A percentile compares a stretch with the other conserved stretches of the same genome.
Evolutionary conservation across 768 basidiomycete genomes (phyloP).

Genomic region (Cystobasidium ongulense): DNA sequence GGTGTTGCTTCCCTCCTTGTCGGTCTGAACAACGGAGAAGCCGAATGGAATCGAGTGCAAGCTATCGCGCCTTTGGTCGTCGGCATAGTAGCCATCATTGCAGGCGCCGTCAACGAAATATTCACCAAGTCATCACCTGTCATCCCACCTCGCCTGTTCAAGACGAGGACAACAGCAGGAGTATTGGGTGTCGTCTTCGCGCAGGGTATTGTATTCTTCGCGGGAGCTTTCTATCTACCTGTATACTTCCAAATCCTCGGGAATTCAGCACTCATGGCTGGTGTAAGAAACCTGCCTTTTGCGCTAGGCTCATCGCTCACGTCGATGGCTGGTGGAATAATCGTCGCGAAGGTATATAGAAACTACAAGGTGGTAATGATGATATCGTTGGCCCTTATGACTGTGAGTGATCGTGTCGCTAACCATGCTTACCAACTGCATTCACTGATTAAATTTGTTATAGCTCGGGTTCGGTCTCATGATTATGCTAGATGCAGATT

Average conservation of each 20-base stretch:
- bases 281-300: conserved; percentile 39
- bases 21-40: conserved; percentile 42
- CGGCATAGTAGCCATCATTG: conserved; percentile 35
- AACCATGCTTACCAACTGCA: background rate
- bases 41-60: conserved; percentile 31
- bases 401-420: too few relatives aligned
- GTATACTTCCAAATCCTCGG: conserved; percentile 38
- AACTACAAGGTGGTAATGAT: conserved; percentile 24
- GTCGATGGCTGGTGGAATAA: conserved; percentile 28
- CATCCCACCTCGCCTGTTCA: conserved; percentile 46
- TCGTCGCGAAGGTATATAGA: conserved; percentile 31
- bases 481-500: conserved; percentile 37
- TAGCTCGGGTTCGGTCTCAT: conserved; percentile 36
- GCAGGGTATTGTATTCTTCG: conserved; percentile 38
- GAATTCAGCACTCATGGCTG: conserved; percentile 34
- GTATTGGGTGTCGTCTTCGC: conserved; percentile 35
- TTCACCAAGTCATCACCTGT: conserved; percentile 46
- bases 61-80: conserved; percentile 38
- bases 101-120: conserved; percentile 35
- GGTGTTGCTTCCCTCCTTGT: conserved; percentile 45
- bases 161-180: conserved; percentile 35
- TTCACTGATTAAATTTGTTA: background rate
- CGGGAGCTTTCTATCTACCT: conserved; percentile 27
- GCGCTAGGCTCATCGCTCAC: conserved; percentile 38
- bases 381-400: conserved; percentile 10